phyloP scores from a whole-genome alignment of 257 asterid genomes.

The Lycium ferocissimum region DNA sequence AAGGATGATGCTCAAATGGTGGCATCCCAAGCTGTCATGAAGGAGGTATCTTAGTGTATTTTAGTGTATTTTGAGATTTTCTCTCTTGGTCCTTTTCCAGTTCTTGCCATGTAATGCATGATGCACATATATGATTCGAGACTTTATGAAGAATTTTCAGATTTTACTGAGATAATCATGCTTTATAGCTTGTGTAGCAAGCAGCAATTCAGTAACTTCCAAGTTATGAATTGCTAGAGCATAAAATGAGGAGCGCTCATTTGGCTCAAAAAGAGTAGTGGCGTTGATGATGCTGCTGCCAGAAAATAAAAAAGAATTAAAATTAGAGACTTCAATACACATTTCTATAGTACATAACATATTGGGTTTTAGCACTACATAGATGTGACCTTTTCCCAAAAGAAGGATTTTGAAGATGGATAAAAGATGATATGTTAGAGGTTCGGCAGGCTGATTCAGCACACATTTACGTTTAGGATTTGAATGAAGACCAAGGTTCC shows the following conservation, averaged over 20 bases:
- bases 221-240: not conserved
- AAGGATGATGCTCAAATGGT: conserved; percentile 78
- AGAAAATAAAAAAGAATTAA: not conserved
- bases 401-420: not conserved
- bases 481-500: conserved; percentile 20
- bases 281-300: not conserved
- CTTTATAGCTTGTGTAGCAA: not conserved
- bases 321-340: not conserved
- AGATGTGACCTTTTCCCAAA: not conserved
- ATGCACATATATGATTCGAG: conserved; percentile 2
- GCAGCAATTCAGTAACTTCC: not conserved
- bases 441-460: conserved; percentile 4
- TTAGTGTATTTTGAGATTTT: not conserved
- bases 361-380: not conserved
- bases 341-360: not conserved
- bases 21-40: conserved; percentile 84
- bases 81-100: not conserved
- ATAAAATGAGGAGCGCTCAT: not conserved
- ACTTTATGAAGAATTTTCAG: not conserved
- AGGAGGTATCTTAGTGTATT: conserved; percentile 67
- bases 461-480: not conserved
- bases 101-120: not conserved
- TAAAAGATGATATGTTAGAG: not conserved
- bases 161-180: conserved; percentile 5
- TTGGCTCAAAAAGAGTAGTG: not conserved